phyloP scores from a whole-genome alignment of 164 flowering plant species.

The Chimonanthus salicifolius region DNA sequence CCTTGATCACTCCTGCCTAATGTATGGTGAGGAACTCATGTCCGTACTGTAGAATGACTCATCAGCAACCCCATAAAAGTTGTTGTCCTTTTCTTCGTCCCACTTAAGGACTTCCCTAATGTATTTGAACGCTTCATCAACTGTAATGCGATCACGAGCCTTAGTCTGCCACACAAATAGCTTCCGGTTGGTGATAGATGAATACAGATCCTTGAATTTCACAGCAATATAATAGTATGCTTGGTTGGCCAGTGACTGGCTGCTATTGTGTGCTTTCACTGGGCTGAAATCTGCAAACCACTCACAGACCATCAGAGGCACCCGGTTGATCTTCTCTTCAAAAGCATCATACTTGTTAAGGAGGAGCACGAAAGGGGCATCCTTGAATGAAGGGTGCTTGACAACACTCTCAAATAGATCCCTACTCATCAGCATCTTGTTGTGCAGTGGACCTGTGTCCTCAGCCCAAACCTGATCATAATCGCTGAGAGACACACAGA shows the following conservation, averaged over 20 bases:
- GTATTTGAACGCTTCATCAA: slow-evolving; percentile 50
- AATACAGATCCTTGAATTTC: slow-evolving; percentile 49
- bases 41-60: slow-evolving; percentile 46
- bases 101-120: slow-evolving; percentile 52
- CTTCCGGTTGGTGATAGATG: slow-evolving; percentile 33
- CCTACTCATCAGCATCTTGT: slow-evolving; percentile 45
- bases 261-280: slow-evolving; percentile 29
- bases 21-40: slow-evolving; percentile 33
- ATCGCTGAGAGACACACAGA: slow-evolving; percentile 43
- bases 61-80: slow-evolving; percentile 24
- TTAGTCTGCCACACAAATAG: slow-evolving; percentile 43
- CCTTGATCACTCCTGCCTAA: slow-evolving; percentile 24
- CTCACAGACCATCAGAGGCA: slow-evolving; percentile 39
- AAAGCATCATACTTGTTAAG: slow-evolving; percentile 49
- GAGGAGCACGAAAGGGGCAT: slow-evolving; percentile 41
- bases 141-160: slow-evolving; percentile 33
- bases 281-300: slow-evolving; percentile 55
- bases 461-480: slow-evolving; percentile 33
- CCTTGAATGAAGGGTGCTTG: slow-evolving; percentile 40
- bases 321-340: slow-evolving; percentile 39
- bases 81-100: slow-evolving; percentile 46
- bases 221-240: slow-evolving; percentile 52
- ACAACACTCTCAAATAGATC: slow-evolving; percentile 41
- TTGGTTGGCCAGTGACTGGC: slow-evolving; percentile 37
- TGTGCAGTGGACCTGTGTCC: slow-evolving; percentile 19